A percentile compares a stretch with the other conserved stretches of the same genome.
Evolutionary conservation across 257 asterid species (phyloP).

Genomic region (Orobanche coerulescens): DNA sequence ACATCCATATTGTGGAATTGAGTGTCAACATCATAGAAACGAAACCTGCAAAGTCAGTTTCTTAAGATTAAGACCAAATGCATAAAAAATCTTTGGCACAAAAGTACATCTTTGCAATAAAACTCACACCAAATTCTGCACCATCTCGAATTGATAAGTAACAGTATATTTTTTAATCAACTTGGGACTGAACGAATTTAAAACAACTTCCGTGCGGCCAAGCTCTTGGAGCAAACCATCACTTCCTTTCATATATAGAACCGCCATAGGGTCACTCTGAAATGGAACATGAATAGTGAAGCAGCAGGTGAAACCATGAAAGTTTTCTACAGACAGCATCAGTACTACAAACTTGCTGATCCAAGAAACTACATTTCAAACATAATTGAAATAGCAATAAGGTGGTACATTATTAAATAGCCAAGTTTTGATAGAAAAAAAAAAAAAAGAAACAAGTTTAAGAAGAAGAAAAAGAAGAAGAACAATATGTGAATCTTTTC

Average conservation of each 20-base stretch:
- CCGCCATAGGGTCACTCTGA: conserved; percentile 98
- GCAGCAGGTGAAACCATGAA: conserved; percentile 17
- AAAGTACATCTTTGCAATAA: conserved; percentile 23
- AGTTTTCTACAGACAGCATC: conserved; percentile 6
- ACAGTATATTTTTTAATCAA: conserved; percentile 71
- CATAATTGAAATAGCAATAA: conserved; percentile 2
- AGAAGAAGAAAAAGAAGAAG: too few species aligned
- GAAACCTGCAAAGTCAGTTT: conserved; percentile 56
- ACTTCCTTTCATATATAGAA: conserved; percentile 57
- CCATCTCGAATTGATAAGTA: conserved; percentile 84
- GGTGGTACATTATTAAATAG: conserved; percentile 3
- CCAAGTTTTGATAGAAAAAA: conserved; percentile 10
- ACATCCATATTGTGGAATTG: conserved; percentile 66
- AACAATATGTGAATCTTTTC: conserved; percentile 10
- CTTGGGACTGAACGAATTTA: conserved; percentile 82
- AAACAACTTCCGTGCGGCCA: conserved; percentile 90
- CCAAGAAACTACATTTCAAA: conserved; percentile 7
- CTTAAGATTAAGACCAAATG: conserved; percentile 21
- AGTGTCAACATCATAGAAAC: conserved; percentile 81
- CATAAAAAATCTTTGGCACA: conserved; percentile 10
- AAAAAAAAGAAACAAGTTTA: conserved; percentile 9
- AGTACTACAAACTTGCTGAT: not conserved
- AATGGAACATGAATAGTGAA: conserved; percentile 27
- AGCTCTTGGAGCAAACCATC: conserved; percentile 83
- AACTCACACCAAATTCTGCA: conserved; percentile 95